A percentile compares a stretch with the other conserved stretches of the same genome.
Conservation (phyloP, 2,329 filamentous ascomycete species). For the Byssochlamys sp. region DNA sequence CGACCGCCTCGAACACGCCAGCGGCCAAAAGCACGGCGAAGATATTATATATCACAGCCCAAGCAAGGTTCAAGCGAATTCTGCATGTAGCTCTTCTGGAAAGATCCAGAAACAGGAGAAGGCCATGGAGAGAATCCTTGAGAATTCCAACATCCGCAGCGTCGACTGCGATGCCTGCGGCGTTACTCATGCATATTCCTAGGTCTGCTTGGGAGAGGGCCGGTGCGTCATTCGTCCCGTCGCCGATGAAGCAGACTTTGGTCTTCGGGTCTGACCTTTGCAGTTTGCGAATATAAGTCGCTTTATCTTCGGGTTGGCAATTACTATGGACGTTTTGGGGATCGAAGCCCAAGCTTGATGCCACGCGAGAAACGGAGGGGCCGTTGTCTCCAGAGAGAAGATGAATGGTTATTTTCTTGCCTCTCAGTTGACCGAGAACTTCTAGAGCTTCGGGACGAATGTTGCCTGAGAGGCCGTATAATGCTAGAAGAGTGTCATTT, state of each 20-base stretch:
- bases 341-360: neutral
- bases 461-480: neutral
- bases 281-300: conserved; percentile 36
- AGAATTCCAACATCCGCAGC: conserved; percentile 64
- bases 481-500: neutral
- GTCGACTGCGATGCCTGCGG: conserved; percentile 55
- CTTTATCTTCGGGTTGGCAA: conserved; percentile 47
- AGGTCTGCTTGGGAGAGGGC: conserved; percentile 62
- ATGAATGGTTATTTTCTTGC: neutral
- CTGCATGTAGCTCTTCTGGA: conserved; percentile 36
- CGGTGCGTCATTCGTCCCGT: conserved; percentile 69
- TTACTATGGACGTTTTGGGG: conserved; percentile 12
- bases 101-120: conserved; percentile 51
- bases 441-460: neutral
- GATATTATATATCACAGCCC: conserved; percentile 62
- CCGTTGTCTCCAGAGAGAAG: neutral
- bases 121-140: conserved; percentile 44
- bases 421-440: neutral
- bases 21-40: conserved; percentile 58
- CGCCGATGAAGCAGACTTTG: conserved; percentile 60
- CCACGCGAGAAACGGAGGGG: neutral
- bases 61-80: conserved; percentile 60
- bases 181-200: conserved; percentile 58
- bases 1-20: conserved; percentile 49
- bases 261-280: conserved; percentile 5